Evolutionary conservation across 2,329 filamentous ascomycete genomes (phyloP).

Genomic region (Ceratocystis lukuohia): DNA sequence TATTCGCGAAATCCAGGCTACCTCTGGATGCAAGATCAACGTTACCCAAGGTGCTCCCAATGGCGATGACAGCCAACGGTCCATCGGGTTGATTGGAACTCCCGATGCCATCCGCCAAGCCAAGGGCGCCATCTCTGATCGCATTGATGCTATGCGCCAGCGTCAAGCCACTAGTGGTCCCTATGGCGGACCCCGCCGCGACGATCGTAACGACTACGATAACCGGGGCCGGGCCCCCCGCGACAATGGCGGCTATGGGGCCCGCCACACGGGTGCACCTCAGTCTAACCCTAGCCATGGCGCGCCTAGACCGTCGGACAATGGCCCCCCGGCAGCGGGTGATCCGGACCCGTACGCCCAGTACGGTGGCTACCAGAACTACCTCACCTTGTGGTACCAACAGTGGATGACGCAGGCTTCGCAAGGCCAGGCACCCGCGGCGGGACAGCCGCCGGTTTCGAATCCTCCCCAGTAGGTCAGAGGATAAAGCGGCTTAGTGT

Average conservation of each 20-base stretch:
- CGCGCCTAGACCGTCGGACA: constrained; percentile 30
- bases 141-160: constrained; percentile 53
- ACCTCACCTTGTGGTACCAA: constrained; percentile 69
- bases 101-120: constrained; percentile 66
- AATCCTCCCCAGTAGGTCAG: constrained; percentile 19
- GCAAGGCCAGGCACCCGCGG: constrained; percentile 27
- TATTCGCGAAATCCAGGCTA: constrained; percentile 84
- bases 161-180: constrained; percentile 9
- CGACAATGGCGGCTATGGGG: constrained; percentile 17
- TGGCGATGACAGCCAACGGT: constrained; percentile 54
- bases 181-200: constrained; percentile 13
- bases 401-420: constrained; percentile 38
- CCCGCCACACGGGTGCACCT: constrained; percentile 23
- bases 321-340: constrained; percentile 25
- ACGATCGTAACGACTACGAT: constrained; percentile 15
- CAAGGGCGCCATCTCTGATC: constrained; percentile 77
- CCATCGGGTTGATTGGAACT: constrained; percentile 73
- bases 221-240: constrained; percentile 7
- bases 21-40: constrained; percentile 86
- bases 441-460: constrained; percentile 15
- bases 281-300: constrained; percentile 25
- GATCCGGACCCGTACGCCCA: constrained; percentile 59
- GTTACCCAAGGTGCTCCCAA: constrained; percentile 67
- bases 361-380: constrained; percentile 73
- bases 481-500: not conserved